Conservation (phyloP, 2,329 filamentous ascomycete species). For the Colletotrichum chlorophyti region DNA sequence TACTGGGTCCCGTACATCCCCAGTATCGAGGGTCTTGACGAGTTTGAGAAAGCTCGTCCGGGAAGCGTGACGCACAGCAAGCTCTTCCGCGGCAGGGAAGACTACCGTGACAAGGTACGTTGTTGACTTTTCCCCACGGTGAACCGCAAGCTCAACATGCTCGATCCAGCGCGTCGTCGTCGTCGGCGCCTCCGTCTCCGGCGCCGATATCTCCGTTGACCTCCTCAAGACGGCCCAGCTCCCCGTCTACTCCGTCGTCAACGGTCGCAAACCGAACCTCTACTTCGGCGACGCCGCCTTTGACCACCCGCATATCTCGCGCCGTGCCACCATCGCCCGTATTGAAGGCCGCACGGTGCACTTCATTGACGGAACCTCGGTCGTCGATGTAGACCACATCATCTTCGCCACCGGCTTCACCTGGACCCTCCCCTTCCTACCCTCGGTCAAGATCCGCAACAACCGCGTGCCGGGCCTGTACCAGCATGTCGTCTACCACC, state of each 20-base stretch:
- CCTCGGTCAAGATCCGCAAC: conserved; percentile 55
- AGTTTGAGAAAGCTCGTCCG: conserved; percentile 51
- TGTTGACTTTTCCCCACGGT: too few relatives aligned
- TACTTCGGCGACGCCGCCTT: conserved; percentile 68
- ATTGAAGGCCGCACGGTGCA: conserved; percentile 56
- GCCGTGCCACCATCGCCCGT: conserved; percentile 54
- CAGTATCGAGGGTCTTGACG: conserved; percentile 53
- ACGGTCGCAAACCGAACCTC: conserved; percentile 54
- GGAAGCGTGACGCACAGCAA: conserved; percentile 63
- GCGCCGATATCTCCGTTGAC: conserved; percentile 65
- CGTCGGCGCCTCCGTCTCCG: conserved; percentile 70
- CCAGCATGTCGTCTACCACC: conserved; percentile 62
- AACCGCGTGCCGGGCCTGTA: conserved; percentile 64
- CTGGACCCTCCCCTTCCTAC: conserved; percentile 69
- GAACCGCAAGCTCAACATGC: too few relatives aligned
- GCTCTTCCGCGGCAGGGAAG: conserved; percentile 54
- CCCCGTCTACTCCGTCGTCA: conserved; percentile 58
- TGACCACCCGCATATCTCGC: conserved; percentile 59
- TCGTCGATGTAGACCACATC: conserved; percentile 64
- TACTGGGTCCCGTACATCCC: conserved; percentile 66
- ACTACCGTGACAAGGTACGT: conserved; percentile 52
- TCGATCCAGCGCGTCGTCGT: conserved; percentile 62
- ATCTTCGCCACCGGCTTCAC: conserved; percentile 73
- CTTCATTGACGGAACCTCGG: conserved; percentile 60
- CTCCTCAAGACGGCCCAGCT: conserved; percentile 51